These are phyloP conservation scores for Suhomyces vadensis DNA, from an alignment of 805 yeast species.

Conservation along the genomic window DNA sequence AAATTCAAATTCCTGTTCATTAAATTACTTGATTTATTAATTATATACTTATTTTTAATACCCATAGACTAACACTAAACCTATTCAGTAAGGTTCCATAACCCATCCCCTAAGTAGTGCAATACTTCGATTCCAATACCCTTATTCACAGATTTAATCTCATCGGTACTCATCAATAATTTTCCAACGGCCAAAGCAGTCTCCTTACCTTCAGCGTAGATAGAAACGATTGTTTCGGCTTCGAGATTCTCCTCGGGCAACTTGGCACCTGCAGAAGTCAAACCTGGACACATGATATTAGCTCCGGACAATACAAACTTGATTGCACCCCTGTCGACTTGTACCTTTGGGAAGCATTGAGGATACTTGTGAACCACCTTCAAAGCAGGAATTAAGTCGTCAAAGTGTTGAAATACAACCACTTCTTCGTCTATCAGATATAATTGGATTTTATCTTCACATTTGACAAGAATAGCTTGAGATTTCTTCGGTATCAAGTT, in stretches of 20 bases:
- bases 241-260: conserved; percentile 73
- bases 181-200: conserved; percentile 89
- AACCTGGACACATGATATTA: conserved; percentile 95
- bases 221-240: conserved; percentile 70
- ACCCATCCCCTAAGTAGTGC: conserved; percentile 86
- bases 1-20: too few species aligned
- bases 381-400: conserved; percentile 74
- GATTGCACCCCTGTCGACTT: conserved; percentile 95
- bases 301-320: conserved; percentile 95
- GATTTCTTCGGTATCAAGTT: conserved; percentile 86
- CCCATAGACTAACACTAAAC: too few species aligned
- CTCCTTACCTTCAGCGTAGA: conserved; percentile 92
- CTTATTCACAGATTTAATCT: conserved; percentile 77
- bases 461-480: conserved; percentile 75
- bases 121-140: conserved; percentile 86
- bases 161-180: conserved; percentile 83
- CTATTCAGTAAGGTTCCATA: conserved; percentile 66
- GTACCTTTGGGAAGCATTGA: conserved; percentile 76
- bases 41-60: too few species aligned
- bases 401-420: conserved; percentile 77
- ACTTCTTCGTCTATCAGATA: conserved; percentile 74
- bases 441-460: conserved; percentile 85
- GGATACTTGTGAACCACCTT: conserved; percentile 81
- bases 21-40: too few species aligned
- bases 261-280: conserved; percentile 81